Evolutionary conservation across 2,329 filamentous ascomycete genomes (phyloP).

Genomic region (Rutstroemia sp.): DNA sequence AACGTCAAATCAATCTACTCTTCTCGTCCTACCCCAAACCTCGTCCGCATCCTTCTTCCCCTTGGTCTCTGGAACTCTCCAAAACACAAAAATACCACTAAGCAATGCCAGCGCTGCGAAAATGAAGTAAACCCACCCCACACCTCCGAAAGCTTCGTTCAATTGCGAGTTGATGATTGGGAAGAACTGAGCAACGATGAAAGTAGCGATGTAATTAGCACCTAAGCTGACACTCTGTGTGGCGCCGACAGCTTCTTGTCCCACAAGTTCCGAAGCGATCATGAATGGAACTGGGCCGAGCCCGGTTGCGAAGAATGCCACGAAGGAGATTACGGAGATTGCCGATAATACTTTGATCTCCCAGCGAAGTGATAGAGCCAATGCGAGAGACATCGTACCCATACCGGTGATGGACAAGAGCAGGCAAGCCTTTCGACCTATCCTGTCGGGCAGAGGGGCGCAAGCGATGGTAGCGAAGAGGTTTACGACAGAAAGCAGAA

Average conservation of each 20-base stretch:
- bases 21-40: slow-evolving; percentile 70
- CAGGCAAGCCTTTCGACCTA: slow-evolving; percentile 82
- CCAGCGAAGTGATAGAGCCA: slow-evolving; percentile 74
- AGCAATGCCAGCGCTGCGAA: slow-evolving; percentile 69
- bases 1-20: slow-evolving; percentile 16
- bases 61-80: slow-evolving; percentile 78
- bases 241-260: slow-evolving; percentile 82
- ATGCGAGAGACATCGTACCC: slow-evolving; percentile 65
- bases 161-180: slow-evolving; percentile 74
- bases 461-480: slow-evolving; percentile 74
- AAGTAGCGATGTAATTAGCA: slow-evolving; percentile 85
- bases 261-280: slow-evolving; percentile 83
- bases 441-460: slow-evolving; percentile 76
- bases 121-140: slow-evolving; percentile 85
- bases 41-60: slow-evolving; percentile 79
- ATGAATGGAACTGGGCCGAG: slow-evolving; percentile 94
- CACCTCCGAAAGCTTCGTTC: slow-evolving; percentile 54
- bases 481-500: slow-evolving; percentile 81
- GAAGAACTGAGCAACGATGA: slow-evolving; percentile 91
- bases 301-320: slow-evolving; percentile 82
- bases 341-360: slow-evolving; percentile 70
- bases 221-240: slow-evolving; percentile 83
- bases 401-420: slow-evolving; percentile 79
- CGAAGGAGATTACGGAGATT: slow-evolving; percentile 74
- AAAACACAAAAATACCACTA: slow-evolving; percentile 64